Evolutionary conservation across 345 rosid genomes (phyloP).

Genomic region (Bruguiera gymnorhiza): DNA sequence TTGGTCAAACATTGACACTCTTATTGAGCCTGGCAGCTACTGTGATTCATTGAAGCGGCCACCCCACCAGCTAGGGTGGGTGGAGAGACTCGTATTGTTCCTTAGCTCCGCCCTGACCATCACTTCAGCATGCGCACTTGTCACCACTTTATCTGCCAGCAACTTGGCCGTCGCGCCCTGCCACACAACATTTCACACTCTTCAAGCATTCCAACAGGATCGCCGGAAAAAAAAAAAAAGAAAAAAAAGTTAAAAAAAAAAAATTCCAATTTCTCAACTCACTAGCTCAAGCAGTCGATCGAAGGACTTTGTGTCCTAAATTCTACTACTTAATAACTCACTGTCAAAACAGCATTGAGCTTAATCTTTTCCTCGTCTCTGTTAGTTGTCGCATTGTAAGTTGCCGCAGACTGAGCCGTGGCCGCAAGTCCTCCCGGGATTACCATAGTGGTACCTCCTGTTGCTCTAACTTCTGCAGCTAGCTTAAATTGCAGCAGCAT

Average conservation of each 20-base stretch:
- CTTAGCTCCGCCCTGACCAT: slow-evolving; percentile 62
- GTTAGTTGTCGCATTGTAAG: slow-evolving; percentile 36
- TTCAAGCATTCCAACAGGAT: background rate
- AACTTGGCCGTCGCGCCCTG: slow-evolving; percentile 62
- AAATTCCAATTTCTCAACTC: background rate
- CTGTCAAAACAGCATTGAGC: slow-evolving; percentile 46
- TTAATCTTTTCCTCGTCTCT: slow-evolving; percentile 57
- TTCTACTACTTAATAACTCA: slow-evolving; percentile 9
- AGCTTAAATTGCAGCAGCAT: slow-evolving; percentile 64
- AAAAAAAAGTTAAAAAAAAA: too few species aligned
- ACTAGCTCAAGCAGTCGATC: too few species aligned
- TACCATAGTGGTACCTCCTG: slow-evolving; percentile 39
- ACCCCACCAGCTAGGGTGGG: slow-evolving; percentile 62
- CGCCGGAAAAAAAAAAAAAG: too few species aligned
- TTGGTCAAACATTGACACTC: slow-evolving; percentile 2
- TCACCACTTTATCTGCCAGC: slow-evolving; percentile 55
- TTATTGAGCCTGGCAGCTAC: slow-evolving; percentile 72
- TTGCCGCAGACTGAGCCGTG: slow-evolving; percentile 63
- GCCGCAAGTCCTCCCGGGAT: slow-evolving; percentile 60
- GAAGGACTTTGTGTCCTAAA: too few species aligned
- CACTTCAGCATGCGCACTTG: slow-evolving; percentile 67
- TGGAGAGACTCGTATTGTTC: slow-evolving; percentile 42
- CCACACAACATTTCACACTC: background rate
- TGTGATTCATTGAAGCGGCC: slow-evolving; percentile 46
- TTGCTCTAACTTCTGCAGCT: slow-evolving; percentile 68